Percentiles rank a stretch among this genome's conserved stretches.
Evolutionary conservation across 2,329 filamentous ascomycete genomes (phyloP).

Genomic region (Triangularia verruculosa): DNA sequence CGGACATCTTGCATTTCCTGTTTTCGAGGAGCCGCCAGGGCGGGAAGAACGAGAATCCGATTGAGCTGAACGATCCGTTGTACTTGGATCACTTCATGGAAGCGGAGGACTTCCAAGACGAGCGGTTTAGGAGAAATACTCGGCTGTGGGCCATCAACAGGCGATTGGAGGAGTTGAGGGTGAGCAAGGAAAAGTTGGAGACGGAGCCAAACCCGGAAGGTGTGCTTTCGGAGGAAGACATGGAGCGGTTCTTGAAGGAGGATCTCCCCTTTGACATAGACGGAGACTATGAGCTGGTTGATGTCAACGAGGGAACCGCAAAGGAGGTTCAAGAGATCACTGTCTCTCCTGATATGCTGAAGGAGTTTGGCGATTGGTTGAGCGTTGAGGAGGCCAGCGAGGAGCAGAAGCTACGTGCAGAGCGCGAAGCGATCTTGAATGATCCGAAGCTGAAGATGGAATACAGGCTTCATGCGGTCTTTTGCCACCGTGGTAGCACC

Average conservation of each 20-base stretch:
- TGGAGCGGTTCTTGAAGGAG: background rate
- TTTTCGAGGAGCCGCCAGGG: conserved; percentile 78
- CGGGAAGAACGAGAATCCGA: conserved; percentile 72
- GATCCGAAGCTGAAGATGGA: conserved; percentile 61
- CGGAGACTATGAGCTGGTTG: background rate
- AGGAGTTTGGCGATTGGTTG: conserved; percentile 41
- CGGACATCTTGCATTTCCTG: conserved; percentile 83
- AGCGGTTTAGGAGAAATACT: conserved; percentile 61
- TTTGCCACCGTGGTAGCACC: conserved; percentile 74
- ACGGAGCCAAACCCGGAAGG: background rate
- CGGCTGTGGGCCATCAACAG: conserved; percentile 66
- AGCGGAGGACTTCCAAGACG: conserved; percentile 55
- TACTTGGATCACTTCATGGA: conserved; percentile 89
- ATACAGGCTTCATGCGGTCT: conserved; percentile 86
- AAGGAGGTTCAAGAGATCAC: background rate
- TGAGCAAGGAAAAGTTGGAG: background rate
- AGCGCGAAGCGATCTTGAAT: conserved; percentile 48
- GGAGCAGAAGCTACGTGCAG: conserved; percentile 27
- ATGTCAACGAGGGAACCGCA: background rate
- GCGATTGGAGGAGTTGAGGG: conserved; percentile 21
- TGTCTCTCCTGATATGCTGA: background rate
- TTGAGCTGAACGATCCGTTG: conserved; percentile 76
- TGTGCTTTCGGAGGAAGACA: background rate
- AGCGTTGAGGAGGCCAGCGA: conserved; percentile 35
- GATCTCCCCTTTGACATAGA: background rate